phyloP scores from a whole-genome alignment of 192 early-diverging fungal species.

The Irineochytrium annulatum region DNA sequence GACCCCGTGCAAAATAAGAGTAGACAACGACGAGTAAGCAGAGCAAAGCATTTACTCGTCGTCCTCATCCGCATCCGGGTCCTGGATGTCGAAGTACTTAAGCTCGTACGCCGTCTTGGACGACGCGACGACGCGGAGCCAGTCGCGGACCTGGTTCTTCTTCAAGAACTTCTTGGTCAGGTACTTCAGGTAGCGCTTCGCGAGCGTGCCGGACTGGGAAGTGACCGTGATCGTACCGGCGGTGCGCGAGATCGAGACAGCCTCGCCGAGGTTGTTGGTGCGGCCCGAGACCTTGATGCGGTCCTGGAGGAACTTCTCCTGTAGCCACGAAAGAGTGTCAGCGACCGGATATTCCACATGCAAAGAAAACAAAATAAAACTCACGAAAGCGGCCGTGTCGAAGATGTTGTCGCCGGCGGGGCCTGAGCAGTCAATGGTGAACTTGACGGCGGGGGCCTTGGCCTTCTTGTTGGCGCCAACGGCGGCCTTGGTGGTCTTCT shows the following conservation, averaged over 20 bases:
- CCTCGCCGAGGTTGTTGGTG: constrained; percentile 89
- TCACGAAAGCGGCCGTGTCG: constrained; percentile 89
- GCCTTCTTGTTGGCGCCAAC: constrained; percentile 31
- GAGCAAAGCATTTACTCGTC: constrained; percentile 36
- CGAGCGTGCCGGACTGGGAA: constrained; percentile 66
- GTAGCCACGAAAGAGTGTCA: constrained; percentile 7
- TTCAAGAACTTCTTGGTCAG: constrained; percentile 99
- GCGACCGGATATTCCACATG: neutral
- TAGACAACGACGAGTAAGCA: neutral
- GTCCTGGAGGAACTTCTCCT: constrained; percentile 98
- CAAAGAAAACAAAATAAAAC: constrained; percentile 29
- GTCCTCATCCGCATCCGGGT: constrained; percentile 73
- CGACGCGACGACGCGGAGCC: constrained; percentile 90
- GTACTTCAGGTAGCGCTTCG: constrained; percentile 99
- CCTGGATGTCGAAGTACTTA: constrained; percentile 90
- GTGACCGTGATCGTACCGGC: constrained; percentile 68
- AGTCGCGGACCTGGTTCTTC: constrained; percentile 98
- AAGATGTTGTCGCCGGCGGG: constrained; percentile 95
- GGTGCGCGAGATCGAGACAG: constrained; percentile 79
- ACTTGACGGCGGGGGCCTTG: constrained; percentile 64
- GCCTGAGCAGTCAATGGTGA: constrained; percentile 88
- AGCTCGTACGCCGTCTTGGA: constrained; percentile 90
- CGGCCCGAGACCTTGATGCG: constrained; percentile 96
- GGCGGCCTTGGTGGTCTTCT: constrained; percentile 1
- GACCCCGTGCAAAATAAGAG: neutral